A percentile compares a stretch with the other conserved stretches of the same genome.
Evolutionary conservation across 345 rosid genomes (phyloP).

Genomic region (Microcos paniculata): DNA sequence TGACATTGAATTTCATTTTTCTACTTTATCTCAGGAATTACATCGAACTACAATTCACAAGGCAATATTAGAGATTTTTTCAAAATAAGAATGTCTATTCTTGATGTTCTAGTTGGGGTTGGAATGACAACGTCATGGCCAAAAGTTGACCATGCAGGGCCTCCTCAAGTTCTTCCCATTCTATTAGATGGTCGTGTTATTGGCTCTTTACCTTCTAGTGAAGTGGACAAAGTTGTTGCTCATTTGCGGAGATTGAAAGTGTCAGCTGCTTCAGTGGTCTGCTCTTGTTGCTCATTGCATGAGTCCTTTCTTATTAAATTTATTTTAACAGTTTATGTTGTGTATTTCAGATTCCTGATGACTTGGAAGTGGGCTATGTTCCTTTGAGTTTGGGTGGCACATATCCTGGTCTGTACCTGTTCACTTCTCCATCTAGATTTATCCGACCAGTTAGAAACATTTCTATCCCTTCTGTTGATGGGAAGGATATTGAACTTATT

Average conservation of each 20-base stretch:
- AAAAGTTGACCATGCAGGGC: conserved; percentile 76
- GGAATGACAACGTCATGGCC: conserved; percentile 90
- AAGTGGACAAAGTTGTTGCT: conserved; percentile 62
- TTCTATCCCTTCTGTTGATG: conserved; percentile 40
- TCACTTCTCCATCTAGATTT: conserved; percentile 88
- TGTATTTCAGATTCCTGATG: conserved; percentile 74
- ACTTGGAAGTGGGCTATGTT: conserved; percentile 93
- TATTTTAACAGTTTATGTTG: background rate
- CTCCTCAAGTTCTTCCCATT: conserved; percentile 75
- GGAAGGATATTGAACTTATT: conserved; percentile 62
- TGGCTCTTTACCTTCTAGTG: conserved; percentile 58
- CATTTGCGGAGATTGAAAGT: conserved; percentile 85
- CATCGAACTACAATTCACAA: conserved; percentile 73
- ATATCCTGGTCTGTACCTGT: conserved; percentile 85
- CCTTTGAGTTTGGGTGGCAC: conserved; percentile 91
- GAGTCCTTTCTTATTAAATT: background rate
- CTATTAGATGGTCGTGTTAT: conserved; percentile 92
- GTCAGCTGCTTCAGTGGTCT: conserved; percentile 69
- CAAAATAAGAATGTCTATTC: conserved; percentile 57
- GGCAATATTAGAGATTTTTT: conserved; percentile 76
- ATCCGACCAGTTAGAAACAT: conserved; percentile 80
- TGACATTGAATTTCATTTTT: background rate
- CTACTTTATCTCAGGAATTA: conserved; percentile 55
- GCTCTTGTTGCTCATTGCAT: conserved; percentile 22
- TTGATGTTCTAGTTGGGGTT: conserved; percentile 63